Base-by-base conservation (phyloP, 257 asterid genomes). In the Mitragyna speciosa region DNA sequence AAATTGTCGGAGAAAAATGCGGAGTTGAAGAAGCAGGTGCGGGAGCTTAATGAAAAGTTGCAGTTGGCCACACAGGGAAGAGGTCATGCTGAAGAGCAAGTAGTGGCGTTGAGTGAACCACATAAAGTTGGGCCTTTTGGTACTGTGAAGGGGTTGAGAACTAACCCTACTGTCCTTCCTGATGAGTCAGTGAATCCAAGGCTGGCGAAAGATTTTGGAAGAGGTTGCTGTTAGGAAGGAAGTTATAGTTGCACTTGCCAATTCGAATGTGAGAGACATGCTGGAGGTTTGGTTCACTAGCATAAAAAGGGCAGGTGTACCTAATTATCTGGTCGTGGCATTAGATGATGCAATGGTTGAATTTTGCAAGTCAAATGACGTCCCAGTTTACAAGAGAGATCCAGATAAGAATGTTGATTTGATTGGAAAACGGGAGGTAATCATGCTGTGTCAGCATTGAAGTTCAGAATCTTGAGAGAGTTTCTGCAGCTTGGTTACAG, bases 401-500 rank as follows among this genome's bases (percentile, higher is more conserved):
- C 94, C 91, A 0, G 96, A 93, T 78, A 81, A 83, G 65, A 76
- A 67, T 49, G 15, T 93, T 15, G 97, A 93, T 80, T 70, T 84
- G 2, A 80, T 91, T 43, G 98, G 98, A 41, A 92, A 78, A 76
- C 31, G 0, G 97, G 97, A 12, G 90, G 92, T 16, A 93, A 92
- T 72, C 95, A 90, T 77, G 92, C 85, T 6, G 98, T 93, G 79
- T 93, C 98, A 0, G 94, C 83, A 14, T 78, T 93, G 64, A 93
- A 91, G 84, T 93, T 93, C 86, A 80, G 88, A 39, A 88, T 93
- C 83, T 81, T 93, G 89, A 87, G 97, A 81, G 98, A 93, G 85
- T 93, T 93, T 91, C 87, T 93, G 80, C 96, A 93, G 89, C 73
- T 93, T 70, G 98, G 98, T 16, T 93, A 93, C 49, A 75, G 93